These are phyloP conservation scores for Paramecium biaurelia DNA, from an alignment of 73 alveolate genomes.

Conservation along the genomic window DNA sequence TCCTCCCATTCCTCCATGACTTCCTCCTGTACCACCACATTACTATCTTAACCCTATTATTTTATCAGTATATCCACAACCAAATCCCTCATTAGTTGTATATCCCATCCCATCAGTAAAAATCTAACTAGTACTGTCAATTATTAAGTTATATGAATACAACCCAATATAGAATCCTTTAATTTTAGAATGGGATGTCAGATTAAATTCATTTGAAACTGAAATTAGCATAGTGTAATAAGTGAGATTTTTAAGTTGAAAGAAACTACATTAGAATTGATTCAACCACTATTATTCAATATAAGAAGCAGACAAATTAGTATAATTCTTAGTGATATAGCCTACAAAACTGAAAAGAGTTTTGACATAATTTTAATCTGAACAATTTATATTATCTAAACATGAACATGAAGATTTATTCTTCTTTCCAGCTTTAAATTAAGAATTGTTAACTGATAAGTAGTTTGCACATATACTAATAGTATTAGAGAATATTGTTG, in stretches of 20 bases:
- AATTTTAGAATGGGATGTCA: background rate
- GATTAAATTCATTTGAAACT: background rate
- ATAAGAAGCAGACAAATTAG: background rate
- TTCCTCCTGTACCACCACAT: constrained; percentile 52
- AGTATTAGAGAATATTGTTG: background rate
- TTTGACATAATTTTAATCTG: background rate
- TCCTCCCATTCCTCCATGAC: constrained; percentile 48
- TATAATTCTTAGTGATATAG: background rate
- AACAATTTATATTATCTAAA: background rate
- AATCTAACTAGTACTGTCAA: background rate
- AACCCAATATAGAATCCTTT: background rate
- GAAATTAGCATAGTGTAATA: background rate
- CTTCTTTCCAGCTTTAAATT: background rate
- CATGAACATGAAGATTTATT: background rate
- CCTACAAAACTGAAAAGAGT: background rate
- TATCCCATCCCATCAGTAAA: background rate
- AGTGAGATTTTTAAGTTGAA: background rate
- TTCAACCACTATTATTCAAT: background rate
- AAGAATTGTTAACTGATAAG: background rate
- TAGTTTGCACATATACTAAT: background rate
- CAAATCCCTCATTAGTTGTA: background rate
- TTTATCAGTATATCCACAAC: background rate
- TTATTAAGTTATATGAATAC: background rate
- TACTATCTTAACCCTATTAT: background rate
- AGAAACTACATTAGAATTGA: background rate